A percentile compares a stretch with the other conserved stretches of the same genome.
Evolutionary conservation across 306 rosid species (phyloP).

Genomic region (Delonix regia): DNA sequence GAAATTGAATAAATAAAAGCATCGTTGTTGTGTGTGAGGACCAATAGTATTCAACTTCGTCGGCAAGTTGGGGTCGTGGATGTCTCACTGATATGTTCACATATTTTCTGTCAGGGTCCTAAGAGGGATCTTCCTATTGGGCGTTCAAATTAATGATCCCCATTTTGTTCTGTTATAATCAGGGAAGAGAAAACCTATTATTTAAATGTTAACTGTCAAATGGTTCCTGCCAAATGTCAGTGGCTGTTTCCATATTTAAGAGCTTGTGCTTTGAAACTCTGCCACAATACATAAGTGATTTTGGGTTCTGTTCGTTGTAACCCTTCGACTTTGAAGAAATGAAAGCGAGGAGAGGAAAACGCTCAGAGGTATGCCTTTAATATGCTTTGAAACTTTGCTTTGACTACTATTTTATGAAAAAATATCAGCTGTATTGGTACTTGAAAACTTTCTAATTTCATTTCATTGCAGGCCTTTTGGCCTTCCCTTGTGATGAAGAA

Average conservation of each 20-base stretch:
- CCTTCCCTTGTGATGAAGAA: conserved; percentile 97
- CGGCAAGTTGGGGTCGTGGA: conserved; percentile 73
- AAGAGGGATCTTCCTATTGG: conserved; percentile 35
- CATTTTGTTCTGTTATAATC: conserved; percentile 30
- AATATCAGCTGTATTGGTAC: neutral
- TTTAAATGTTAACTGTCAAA: conserved; percentile 30
- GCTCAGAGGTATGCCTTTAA: conserved; percentile 65
- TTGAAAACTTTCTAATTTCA: conserved; percentile 31
- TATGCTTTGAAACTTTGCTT: conserved; percentile 19
- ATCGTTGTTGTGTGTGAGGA: conserved; percentile 45
- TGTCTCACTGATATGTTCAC: conserved; percentile 48
- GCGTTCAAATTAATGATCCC: conserved; percentile 31
- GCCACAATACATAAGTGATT: conserved; percentile 32
- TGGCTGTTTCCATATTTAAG: conserved; percentile 55
- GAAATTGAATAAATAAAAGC: conserved; percentile 35
- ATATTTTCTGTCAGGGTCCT: conserved; percentile 58
- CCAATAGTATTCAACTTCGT: conserved; percentile 55
- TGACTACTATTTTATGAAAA: conserved; percentile 14
- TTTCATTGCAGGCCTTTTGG: conserved; percentile 82
- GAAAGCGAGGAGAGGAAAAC: conserved; percentile 73
- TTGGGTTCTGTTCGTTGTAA: conserved; percentile 29
- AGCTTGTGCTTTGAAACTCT: conserved; percentile 41
- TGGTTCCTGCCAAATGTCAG: conserved; percentile 36
- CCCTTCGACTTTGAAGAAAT: conserved; percentile 50
- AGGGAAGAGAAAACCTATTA: conserved; percentile 17